Percentiles rank a stretch among this genome's conserved stretches.
Conservation (phyloP, 2,329 filamentous ascomycete species). For the Xylaria arbuscula region DNA sequence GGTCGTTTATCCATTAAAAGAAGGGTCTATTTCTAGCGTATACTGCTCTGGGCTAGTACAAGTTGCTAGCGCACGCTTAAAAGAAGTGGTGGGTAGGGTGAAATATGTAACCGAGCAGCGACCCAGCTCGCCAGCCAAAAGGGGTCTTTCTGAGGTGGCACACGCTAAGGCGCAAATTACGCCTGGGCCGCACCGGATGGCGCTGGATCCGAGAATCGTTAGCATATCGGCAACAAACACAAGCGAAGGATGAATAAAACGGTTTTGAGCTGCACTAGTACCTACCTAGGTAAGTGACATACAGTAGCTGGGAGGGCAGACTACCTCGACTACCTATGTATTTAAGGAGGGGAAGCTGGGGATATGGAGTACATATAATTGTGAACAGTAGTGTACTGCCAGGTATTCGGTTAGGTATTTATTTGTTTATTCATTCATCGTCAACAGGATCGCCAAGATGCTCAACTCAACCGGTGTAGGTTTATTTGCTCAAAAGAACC, state of each 20-base stretch:
- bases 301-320: not conserved
- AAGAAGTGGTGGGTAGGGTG: slow-evolving; percentile 6
- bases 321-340: not conserved
- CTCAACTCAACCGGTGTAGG: not conserved
- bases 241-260: not conserved
- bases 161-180: not conserved
- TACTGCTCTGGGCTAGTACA: not conserved
- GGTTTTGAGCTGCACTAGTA: not conserved
- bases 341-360: not conserved
- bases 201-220: not conserved
- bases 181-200: slow-evolving; percentile 5
- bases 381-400: too few species aligned
- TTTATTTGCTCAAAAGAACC: not conserved
- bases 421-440: not conserved
- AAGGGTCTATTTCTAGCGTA: not conserved
- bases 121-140: not conserved
- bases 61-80: not conserved
- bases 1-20: not conserved
- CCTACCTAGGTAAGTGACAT: too few species aligned
- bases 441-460: not conserved
- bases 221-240: not conserved
- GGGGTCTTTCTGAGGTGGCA: not conserved
- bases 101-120: not conserved
- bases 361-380: too few species aligned
- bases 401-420: too few species aligned